A percentile compares a stretch with the other conserved stretches of the same genome.
These are phyloP conservation scores for Cornus florida DNA, from an alignment of 148 eudicot genomes.

Conservation along the genomic window DNA sequence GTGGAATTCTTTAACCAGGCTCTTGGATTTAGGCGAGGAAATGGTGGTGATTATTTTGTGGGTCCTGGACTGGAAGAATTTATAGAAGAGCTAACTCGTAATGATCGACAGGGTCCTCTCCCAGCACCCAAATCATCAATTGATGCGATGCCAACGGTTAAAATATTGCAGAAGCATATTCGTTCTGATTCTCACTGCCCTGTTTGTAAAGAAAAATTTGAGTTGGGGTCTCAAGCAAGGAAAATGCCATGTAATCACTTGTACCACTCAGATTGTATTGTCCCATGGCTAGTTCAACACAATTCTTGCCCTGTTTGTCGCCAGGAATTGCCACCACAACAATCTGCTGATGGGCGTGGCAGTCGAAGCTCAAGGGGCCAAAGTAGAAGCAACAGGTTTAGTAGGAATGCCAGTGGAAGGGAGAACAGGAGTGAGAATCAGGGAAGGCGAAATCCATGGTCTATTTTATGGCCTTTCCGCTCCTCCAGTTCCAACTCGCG, in stretches of 20 bases:
- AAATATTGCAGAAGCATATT: conserved; percentile 36
- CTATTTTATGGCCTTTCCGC: conserved; percentile 36
- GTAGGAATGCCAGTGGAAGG: conserved; percentile 4
- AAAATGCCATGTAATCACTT: conserved; percentile 50
- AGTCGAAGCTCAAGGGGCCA: conserved; percentile 12
- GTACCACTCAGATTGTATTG: conserved; percentile 55
- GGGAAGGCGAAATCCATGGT: conserved; percentile 20
- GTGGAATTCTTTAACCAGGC: conserved; percentile 43
- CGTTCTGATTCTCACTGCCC: conserved; percentile 43
- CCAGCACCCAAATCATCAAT: conserved; percentile 43
- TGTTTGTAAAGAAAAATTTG: conserved; percentile 52
- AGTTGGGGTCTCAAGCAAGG: conserved; percentile 40
- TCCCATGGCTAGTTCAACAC: conserved; percentile 46
- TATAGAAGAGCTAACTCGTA: conserved; percentile 28
- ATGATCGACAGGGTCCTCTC: conserved; percentile 30
- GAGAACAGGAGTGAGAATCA: conserved; percentile 3
- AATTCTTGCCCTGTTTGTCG: conserved; percentile 58
- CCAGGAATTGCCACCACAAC: conserved; percentile 19
- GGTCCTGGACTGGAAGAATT: conserved; percentile 57
- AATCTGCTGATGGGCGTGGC: conserved; percentile 5
- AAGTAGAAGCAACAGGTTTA: conserved; percentile 16
- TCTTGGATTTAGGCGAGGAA: conserved; percentile 40
- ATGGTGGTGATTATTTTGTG: conserved; percentile 44
- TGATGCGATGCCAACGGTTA: conserved; percentile 42
- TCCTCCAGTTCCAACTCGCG: conserved; percentile 23